Evolutionary conservation across 805 yeast species (phyloP), one percentile per base, ranked within the genome.

Genomic region (Schwanniomyces yamadae): DNA sequence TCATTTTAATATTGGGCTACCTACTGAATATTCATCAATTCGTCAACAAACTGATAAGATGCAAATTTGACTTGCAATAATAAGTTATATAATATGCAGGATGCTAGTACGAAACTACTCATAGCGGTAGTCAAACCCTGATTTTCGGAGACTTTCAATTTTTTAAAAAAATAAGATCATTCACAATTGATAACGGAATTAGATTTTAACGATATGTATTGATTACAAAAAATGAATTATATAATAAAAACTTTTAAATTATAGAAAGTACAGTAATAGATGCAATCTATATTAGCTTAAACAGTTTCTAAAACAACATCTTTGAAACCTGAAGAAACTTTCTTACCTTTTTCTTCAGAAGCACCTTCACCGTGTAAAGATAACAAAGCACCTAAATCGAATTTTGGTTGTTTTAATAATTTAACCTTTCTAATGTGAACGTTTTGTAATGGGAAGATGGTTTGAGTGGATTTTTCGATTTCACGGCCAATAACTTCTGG

Each of bases 401-500:
- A 88, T 80, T 90, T 91, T 71, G 98, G 98, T 77, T 84, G 95
- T 79, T 91, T 91, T 75, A 91, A 87, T 71, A 91, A 82, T 82
- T 91, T 91, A 63, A 91, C 97, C 80, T 91, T 91, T 83, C 97
- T 90, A 74, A 91, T 86, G 84, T 89, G 95, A 66, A 90, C 95
- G 79, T 91, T 89, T 80, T 91, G 98, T 71, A 91, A 83, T 66
- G 98, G 98, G 83, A 77, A 89, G 78, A 90, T 86, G 61, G 86
- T 77, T 73, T 84, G 89, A 55, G 97, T 86, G 52, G 95, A 81
- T 80, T 89, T 90, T 78, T 89, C 95, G 63, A 90, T 91, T 76
- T 91, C 98, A 75, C 95, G 91, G 69, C 96, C 95, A 70, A 90
- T 90, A 57, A 91, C 96, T 78, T 90, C 98, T 67, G 98, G 97